Percentiles rank a stretch among this genome's conserved stretches.
Conservation (phyloP, 2,329 filamentous ascomycete genomes). For the Fusarium denticulatum region DNA sequence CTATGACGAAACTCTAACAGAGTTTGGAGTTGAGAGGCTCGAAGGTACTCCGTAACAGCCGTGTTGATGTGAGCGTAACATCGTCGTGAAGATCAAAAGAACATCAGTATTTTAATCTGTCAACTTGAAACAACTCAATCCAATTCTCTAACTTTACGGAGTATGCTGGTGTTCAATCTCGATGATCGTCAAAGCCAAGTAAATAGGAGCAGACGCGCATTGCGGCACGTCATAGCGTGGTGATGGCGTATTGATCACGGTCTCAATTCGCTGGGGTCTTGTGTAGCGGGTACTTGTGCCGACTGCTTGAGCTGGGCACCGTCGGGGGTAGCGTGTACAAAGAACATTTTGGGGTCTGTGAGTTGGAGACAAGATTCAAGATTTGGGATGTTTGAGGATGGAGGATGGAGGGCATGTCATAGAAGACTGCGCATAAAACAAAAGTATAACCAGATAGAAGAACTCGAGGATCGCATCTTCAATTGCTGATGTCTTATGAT, state of each 20-base stretch:
- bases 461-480: background rate
- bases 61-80: background rate
- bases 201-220: background rate
- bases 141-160: too few relatives aligned
- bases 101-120: background rate
- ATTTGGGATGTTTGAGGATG: background rate
- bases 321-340: slow-evolving; percentile 14
- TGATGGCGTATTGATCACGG: background rate
- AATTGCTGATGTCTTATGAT: background rate
- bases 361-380: slow-evolving; percentile 15
- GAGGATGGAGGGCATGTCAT: slow-evolving; percentile 9
- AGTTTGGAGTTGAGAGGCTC: background rate
- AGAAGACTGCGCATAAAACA: background rate
- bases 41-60: background rate
- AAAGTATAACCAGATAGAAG: too few relatives aligned
- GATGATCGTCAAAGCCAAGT: background rate
- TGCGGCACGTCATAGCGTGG: slow-evolving; percentile 13
- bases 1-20: background rate
- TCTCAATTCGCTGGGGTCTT: slow-evolving; percentile 1
- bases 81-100: background rate
- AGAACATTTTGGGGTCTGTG: background rate
- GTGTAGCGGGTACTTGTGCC: background rate
- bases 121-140: background rate
- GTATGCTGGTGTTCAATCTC: background rate
- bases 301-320: accelerated